Conservation (phyloP, 78 protist genomes). For the Emiliania huxleyi region DNA sequence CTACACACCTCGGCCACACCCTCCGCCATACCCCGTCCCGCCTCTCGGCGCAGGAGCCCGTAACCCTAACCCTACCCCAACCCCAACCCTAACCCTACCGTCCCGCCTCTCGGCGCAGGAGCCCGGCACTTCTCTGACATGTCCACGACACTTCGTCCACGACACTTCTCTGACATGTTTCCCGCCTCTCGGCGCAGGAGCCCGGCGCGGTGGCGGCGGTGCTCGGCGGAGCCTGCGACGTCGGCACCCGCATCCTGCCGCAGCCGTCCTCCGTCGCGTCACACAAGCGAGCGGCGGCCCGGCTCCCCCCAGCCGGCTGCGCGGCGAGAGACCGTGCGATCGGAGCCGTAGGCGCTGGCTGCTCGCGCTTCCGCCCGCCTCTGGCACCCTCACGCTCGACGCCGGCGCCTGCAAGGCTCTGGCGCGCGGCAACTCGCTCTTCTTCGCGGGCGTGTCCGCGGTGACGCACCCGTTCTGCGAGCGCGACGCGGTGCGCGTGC, state of each 20-base stretch:
- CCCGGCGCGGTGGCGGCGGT: background rate
- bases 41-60: too few species aligned
- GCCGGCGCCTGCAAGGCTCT: slow-evolving; percentile 46
- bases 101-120: too few species aligned
- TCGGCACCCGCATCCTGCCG: slow-evolving; percentile 39
- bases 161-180: too few species aligned
- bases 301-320: too few species aligned
- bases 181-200: background rate
- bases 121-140: too few species aligned
- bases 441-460: slow-evolving; percentile 37
- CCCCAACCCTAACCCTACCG: too few species aligned
- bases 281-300: background rate
- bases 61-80: too few species aligned
- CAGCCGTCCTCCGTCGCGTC: background rate
- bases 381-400: slow-evolving; percentile 25
- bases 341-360: too few species aligned
- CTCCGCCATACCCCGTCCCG: too few species aligned
- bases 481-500: background rate
- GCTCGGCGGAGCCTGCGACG: background rate
- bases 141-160: too few species aligned
- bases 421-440: background rate
- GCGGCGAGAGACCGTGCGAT: too few species aligned
- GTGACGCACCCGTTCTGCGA: background rate
- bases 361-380: background rate
- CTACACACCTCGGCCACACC: too few species aligned